Evolutionary conservation across 1,284 basidiomycete species (phyloP).

Genomic region (Ceratobasidium sp.): DNA sequence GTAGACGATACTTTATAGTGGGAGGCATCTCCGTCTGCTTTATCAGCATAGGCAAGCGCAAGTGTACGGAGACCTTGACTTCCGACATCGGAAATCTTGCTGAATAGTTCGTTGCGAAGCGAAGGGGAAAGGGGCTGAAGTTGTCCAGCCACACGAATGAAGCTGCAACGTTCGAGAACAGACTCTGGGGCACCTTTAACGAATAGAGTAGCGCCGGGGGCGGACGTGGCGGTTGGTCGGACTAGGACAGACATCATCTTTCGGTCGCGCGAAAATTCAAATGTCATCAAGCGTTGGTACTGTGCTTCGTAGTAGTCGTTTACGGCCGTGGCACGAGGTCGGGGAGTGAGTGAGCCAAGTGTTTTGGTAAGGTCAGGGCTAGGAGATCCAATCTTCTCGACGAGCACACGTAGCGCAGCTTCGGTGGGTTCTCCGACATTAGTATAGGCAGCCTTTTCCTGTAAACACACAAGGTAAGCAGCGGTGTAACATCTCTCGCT

Average conservation of each 20-base stretch:
- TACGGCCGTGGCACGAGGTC: constrained; percentile 78
- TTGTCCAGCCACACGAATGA: constrained; percentile 70
- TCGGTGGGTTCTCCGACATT: constrained; percentile 98
- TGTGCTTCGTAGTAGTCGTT: constrained; percentile 79
- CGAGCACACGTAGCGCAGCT: constrained; percentile 90
- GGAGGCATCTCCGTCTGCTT: constrained; percentile 73
- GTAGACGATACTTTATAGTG: constrained; percentile 82
- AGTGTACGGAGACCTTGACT: constrained; percentile 86
- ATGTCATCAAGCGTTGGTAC: constrained; percentile 84
- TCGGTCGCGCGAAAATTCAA: constrained; percentile 97
- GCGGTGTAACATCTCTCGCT: constrained; percentile 36
- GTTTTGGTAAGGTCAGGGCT: constrained; percentile 57
- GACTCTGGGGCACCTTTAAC: constrained; percentile 97
- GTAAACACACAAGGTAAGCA: constrained; percentile 33
- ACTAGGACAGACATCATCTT: constrained; percentile 99
- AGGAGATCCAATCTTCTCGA: constrained; percentile 75
- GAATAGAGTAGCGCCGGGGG: constrained; percentile 64
- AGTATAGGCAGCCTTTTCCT: constrained; percentile 81
- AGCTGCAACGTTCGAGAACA: constrained; percentile 86
- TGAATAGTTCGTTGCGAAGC: constrained; percentile 48
- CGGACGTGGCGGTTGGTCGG: constrained; percentile 53
- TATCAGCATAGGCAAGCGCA: constrained; percentile 86
- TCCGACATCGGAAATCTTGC: constrained; percentile 73
- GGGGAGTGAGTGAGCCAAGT: constrained; percentile 64
- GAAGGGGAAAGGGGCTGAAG: constrained; percentile 25